These are phyloP conservation scores for Sporisorium reilianum DNA, from an alignment of 1,284 basidiomycete species.

Conservation along the genomic window DNA sequence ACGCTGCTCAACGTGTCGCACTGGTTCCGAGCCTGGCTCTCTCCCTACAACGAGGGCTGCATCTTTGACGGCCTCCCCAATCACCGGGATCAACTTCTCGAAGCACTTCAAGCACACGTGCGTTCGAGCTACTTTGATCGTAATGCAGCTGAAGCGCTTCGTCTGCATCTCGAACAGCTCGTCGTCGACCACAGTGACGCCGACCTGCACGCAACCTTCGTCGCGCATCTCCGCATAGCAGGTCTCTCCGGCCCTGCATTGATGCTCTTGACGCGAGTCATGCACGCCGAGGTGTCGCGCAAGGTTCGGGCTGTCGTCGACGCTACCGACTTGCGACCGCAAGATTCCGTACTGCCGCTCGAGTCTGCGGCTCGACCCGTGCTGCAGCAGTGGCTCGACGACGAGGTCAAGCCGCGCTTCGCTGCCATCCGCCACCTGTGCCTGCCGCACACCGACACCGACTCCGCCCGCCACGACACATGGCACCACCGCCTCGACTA, in stretches of 20 bases:
- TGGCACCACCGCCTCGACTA: conserved; percentile 51
- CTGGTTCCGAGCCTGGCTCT: conserved; percentile 38
- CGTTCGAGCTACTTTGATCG: conserved; percentile 20
- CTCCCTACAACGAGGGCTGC: conserved; percentile 16
- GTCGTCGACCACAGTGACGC: conserved; percentile 3
- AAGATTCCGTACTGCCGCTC: conserved; percentile 32
- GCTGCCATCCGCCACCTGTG: conserved; percentile 30
- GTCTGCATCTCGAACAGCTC: conserved; percentile 20
- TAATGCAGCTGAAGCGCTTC: conserved; percentile 14
- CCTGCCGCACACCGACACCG: neutral
- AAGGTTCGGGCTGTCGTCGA: conserved; percentile 38
- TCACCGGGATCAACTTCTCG: conserved; percentile 9
- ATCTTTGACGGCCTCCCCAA: conserved; percentile 21
- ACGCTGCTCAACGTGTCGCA: conserved; percentile 13
- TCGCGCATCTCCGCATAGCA: conserved; percentile 18
- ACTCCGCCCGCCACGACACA: neutral
- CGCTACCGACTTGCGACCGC: conserved; percentile 20
- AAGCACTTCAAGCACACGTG: conserved; percentile 23
- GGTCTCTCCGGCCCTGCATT: conserved; percentile 28
- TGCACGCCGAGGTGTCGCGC: conserved; percentile 37
- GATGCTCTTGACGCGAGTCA: conserved; percentile 31
- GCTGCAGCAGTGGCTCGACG: conserved; percentile 40
- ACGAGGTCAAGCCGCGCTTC: conserved; percentile 36
- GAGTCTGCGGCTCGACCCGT: conserved; percentile 35
- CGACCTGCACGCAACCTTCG: conserved; percentile 24